Base-by-base conservation (phyloP, 176 grass and related monocot species). In the Thalia dealbata region DNA sequence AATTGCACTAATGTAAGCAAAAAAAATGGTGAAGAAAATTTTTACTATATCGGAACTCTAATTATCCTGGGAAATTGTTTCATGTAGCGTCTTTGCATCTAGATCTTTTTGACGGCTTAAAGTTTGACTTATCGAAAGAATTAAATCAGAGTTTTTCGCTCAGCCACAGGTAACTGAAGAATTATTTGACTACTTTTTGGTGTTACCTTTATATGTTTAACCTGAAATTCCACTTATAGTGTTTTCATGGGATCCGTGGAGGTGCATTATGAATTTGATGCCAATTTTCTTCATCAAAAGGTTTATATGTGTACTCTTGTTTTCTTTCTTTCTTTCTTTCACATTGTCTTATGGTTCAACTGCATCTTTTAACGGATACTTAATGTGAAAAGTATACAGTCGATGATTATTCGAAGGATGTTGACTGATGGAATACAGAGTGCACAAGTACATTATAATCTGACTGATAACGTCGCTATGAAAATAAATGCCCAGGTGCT, bases 251-350 rank as follows among this genome's bases (percentile, higher is more conserved):
- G 85, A 78, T 42, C 95, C 26, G 75, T 88, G 66, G 95, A 99
- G 82, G 85, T 99, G 18, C 95, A 99, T 63, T 99, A 99, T 46
- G 95, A 99, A 84, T 99, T 99, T 64, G 95, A 90, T 78, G 90
- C 95, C 77, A 99, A 99, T 74, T 99, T 99, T 82, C 72, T 99
- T 59, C 90, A 99, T 65, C 95, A 90, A 72, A 84, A 92, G 90
- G 90, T 99, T 96, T 66, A 73, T 71, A 77, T 78, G 22, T 19
- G 43, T 75, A 14, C 61, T 16, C 46, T 75, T 26, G 46, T 56
- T 41, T 27, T 32, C 50, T 6, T 19, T 61, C 4, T 4, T 38
- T 38, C 32, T 38, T 38, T 38, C 32, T 38, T 38, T 38, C 32
- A 38, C 44, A 3, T 5, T 44, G 59, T 32, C 43, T 15, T 29